Evolutionary conservation across 2,329 filamentous ascomycete species (phyloP).

Genomic region (Microcyclospora pomicola): DNA sequence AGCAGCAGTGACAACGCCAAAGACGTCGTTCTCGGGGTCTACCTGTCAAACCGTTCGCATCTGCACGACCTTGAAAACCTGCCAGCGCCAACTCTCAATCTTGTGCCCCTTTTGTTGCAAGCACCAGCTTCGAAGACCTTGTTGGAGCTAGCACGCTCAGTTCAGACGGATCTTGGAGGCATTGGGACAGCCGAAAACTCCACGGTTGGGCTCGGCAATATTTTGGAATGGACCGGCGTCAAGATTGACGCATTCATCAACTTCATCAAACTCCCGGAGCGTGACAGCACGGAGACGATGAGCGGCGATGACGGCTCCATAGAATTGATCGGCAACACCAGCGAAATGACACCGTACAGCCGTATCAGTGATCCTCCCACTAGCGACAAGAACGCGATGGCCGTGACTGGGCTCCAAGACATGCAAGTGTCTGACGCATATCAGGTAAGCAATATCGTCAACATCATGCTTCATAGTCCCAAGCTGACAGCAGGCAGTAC

Average conservation of each 20-base stretch:
- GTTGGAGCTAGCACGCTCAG: slow-evolving; percentile 38
- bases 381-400: slow-evolving; percentile 6
- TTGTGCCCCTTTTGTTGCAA: slow-evolving; percentile 56
- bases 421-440: slow-evolving; percentile 1
- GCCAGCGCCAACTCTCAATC: slow-evolving; percentile 59
- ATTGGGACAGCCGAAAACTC: slow-evolving; percentile 46
- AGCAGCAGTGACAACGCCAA: slow-evolving; percentile 2
- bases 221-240: slow-evolving; percentile 61
- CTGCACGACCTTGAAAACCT: slow-evolving; percentile 37
- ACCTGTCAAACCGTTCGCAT: slow-evolving; percentile 62
- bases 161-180: slow-evolving; percentile 54
- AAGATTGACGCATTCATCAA: slow-evolving; percentile 65
- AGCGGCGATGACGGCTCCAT: too few species aligned
- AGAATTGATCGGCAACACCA: too few species aligned
- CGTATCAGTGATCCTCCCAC: too few species aligned
- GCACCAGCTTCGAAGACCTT: slow-evolving; percentile 24
- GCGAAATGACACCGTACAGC: too few species aligned
- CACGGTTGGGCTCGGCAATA: slow-evolving; percentile 53
- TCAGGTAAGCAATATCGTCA: slow-evolving; percentile 4
- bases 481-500: slow-evolving; percentile 26
- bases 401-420: not conserved
- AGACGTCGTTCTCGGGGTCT: slow-evolving; percentile 58
- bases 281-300: too few species aligned
- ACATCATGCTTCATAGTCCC: not conserved
- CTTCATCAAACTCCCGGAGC: slow-evolving; percentile 48